Base-by-base conservation (phyloP, 768 basidiomycete species). In the Gloeostereum incarnatum region DNA sequence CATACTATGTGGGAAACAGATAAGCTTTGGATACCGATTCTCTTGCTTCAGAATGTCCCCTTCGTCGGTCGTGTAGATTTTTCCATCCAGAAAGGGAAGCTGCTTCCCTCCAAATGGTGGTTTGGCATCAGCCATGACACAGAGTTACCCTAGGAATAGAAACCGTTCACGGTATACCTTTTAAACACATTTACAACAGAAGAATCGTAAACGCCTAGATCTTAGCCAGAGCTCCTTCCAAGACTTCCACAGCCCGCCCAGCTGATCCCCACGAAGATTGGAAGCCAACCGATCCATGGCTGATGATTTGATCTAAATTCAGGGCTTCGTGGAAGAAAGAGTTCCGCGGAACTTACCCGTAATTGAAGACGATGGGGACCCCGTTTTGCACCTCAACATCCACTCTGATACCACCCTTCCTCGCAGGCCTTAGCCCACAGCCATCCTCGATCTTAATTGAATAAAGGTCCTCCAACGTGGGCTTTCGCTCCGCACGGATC, bases 201-300 rank as follows among this genome's bases (percentile, higher is more conserved):
- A 19, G 6, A 8, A 38, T 31, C 8, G 22, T 16, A 14, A 29
- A 14, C 14, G 8, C 32, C 45, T 27, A 40, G 8, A 36, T 21
- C 27, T 49, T 31, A n/a, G 45, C 39, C 22, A 75, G 45, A 7
- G 62, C 65, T 13, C 52, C 52, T 38, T 75, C 65, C 41, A 80
- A 51, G 3, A 81, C 47, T 18, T 56, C 53, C 11, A 76, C 43
- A 0, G 68, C 75, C 8, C 65, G 57, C 3, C 57, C 58, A 6
- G 81, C 80, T 3, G 69, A 75, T 1, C 76, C 79, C 79, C 78
- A 82, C 0, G 77, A 78, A 3, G 73, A 66, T 41, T 76, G 72
- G 44, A 68, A 83, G 1, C 78, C 80, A 43, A 65, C 68, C 6
- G 78, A 75, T 3, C 68, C 66, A 48, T 82, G 79, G 25, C 78